Evolutionary conservation across 495 filamentous ascomycete genomes (phyloP).

Genomic region (Wilcoxina mikolae): DNA sequence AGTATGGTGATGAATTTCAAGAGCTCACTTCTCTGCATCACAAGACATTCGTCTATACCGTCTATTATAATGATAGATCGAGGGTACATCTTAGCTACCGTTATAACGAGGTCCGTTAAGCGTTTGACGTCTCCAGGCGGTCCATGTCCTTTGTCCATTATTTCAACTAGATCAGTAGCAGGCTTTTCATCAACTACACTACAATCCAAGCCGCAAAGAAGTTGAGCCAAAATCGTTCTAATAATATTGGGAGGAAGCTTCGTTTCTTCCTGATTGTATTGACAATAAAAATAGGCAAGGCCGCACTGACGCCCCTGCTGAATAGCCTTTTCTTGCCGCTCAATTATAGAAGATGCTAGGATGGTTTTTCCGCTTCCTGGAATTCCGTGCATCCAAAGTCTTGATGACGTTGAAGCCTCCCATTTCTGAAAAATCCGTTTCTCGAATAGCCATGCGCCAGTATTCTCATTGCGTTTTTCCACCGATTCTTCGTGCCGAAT

Average conservation of each 20-base stretch:
- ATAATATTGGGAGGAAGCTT: background rate
- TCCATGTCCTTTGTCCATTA: background rate
- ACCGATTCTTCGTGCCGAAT: background rate
- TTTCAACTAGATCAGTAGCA: background rate
- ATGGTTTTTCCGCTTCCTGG: background rate
- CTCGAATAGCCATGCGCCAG: background rate
- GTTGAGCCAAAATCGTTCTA: background rate
- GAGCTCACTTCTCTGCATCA: background rate
- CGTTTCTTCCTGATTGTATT: background rate
- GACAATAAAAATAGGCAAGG: background rate
- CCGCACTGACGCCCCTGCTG: background rate
- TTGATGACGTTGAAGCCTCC: background rate
- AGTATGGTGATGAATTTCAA: background rate
- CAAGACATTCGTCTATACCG: background rate
- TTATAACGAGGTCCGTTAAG: background rate
- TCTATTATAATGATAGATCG: background rate
- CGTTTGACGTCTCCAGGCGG: background rate
- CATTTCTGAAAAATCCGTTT: background rate
- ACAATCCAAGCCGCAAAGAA: background rate
- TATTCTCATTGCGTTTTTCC: background rate
- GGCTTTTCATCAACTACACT: background rate
- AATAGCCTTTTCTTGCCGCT: background rate
- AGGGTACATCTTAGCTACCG: background rate
- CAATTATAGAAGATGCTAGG: background rate
- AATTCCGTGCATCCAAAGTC: background rate